Percentiles rank a stretch among this genome's conserved stretches.
These are phyloP conservation scores for Gossypium ekmanianum DNA, from an alignment of 345 rosid genomes.

Conservation along the genomic window DNA sequence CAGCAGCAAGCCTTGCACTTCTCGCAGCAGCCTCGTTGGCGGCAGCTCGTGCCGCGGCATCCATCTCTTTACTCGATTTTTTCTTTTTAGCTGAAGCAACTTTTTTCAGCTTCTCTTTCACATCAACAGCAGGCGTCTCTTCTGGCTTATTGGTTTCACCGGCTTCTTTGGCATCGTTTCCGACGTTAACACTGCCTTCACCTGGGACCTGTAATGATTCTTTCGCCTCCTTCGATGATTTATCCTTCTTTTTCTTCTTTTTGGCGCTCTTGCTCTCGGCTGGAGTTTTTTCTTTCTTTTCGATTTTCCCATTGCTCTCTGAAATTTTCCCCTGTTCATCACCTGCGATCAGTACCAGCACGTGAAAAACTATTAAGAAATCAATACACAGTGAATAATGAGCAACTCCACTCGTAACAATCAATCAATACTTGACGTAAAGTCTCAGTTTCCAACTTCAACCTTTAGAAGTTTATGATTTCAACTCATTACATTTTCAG, in stretches of 20 bases:
- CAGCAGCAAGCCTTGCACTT: conserved; percentile 66
- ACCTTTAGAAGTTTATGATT: background rate
- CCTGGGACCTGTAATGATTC: conserved; percentile 44
- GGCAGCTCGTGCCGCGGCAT: conserved; percentile 62
- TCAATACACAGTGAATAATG: background rate
- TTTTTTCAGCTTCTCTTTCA: conserved; percentile 69
- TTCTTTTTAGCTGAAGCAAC: conserved; percentile 60
- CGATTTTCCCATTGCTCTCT: conserved; percentile 37
- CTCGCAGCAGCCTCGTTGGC: conserved; percentile 76
- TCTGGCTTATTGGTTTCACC: conserved; percentile 34
- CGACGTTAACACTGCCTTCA: conserved; percentile 24
- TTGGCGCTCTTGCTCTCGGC: conserved; percentile 62
- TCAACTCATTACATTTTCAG: background rate
- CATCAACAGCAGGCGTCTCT: conserved; percentile 43
- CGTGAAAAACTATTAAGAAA: background rate
- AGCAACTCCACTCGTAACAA: background rate
- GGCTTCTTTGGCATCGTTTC: conserved; percentile 27
- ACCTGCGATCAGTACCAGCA: conserved; percentile 19
- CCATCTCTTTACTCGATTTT: conserved; percentile 72
- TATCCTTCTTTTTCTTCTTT: conserved; percentile 79
- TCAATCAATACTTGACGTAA: background rate
- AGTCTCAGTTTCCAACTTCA: background rate
- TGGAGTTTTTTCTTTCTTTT: conserved; percentile 54
- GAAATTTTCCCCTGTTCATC: conserved; percentile 31
- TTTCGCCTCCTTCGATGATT: conserved; percentile 48